Percentiles rank a stretch among this genome's conserved stretches.
These are phyloP conservation scores for Coemansia sp. DNA, from an alignment of 192 early-diverging fungal genomes.

Conservation along the genomic window DNA sequence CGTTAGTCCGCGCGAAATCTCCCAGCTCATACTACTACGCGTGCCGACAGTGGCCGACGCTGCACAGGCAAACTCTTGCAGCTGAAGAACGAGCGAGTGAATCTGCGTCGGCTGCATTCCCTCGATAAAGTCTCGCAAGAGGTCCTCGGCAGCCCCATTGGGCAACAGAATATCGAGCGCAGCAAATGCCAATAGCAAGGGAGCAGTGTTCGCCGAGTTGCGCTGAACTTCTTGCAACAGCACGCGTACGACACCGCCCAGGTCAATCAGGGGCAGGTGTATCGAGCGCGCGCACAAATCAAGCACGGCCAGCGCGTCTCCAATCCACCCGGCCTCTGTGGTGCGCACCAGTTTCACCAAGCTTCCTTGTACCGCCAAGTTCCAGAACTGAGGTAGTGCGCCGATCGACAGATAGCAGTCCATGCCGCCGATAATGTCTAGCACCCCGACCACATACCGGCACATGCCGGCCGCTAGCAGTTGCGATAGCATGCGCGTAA, in stretches of 20 bases:
- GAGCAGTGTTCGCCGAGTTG: not conserved
- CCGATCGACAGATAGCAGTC: slow-evolving; percentile 22
- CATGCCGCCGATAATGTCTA: slow-evolving; percentile 51
- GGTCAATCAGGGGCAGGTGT: slow-evolving; percentile 31
- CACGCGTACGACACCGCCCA: slow-evolving; percentile 4
- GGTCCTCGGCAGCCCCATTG: not conserved
- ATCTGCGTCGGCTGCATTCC: slow-evolving; percentile 16
- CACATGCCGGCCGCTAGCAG: slow-evolving; percentile 46
- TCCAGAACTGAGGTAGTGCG: slow-evolving; percentile 42
- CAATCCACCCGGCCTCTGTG: slow-evolving; percentile 15
- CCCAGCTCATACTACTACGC: slow-evolving; percentile 33
- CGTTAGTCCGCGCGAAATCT: slow-evolving; percentile 27
- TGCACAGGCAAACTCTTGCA: slow-evolving; percentile 23
- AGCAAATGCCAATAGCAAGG: slow-evolving; percentile 27
- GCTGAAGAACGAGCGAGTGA: slow-evolving; percentile 21
- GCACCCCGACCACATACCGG: slow-evolving; percentile 59
- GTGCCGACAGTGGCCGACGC: slow-evolving; percentile 7
- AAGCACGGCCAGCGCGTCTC: slow-evolving; percentile 26
- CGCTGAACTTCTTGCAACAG: slow-evolving; percentile 7
- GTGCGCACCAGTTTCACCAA: slow-evolving; percentile 10
- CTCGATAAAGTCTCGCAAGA: slow-evolving; percentile 12
- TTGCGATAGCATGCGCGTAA: slow-evolving; percentile 63
- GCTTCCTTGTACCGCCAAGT: slow-evolving; percentile 27
- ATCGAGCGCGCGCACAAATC: slow-evolving; percentile 36
- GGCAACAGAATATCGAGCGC: slow-evolving; percentile 28